Evolutionary conservation across 179 eudicot genomes (phyloP).

Genomic region (Carnegiea gigantea): DNA sequence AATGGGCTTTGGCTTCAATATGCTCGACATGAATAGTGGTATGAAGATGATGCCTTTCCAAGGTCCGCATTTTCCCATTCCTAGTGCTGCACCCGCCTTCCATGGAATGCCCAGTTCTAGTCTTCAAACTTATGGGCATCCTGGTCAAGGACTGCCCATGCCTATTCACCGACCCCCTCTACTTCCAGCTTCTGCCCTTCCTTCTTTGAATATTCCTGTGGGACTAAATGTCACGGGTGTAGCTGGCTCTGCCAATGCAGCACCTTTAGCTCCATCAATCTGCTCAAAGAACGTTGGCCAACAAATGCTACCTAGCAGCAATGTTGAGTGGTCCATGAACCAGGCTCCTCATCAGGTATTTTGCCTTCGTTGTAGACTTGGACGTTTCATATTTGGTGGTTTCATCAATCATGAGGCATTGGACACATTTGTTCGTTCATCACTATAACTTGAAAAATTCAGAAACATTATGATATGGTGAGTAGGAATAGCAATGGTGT

Average conservation of each 20-base stretch:
- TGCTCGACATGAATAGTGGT: constrained; percentile 61
- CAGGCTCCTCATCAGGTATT: constrained; percentile 53
- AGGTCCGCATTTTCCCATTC: constrained; percentile 42
- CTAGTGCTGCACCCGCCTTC: constrained; percentile 40
- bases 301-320: constrained; percentile 32
- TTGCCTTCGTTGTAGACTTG: neutral
- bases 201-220: constrained; percentile 32
- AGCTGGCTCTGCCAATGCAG: constrained; percentile 30
- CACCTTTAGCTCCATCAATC: constrained; percentile 32
- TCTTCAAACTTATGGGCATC: constrained; percentile 51
- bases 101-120: constrained; percentile 53
- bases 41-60: constrained; percentile 53
- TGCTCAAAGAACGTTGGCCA: constrained; percentile 28
- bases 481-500: neutral
- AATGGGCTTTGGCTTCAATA: constrained; percentile 71
- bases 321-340: constrained; percentile 34
- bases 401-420: neutral
- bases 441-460: neutral
- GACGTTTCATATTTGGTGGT: neutral
- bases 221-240: constrained; percentile 31
- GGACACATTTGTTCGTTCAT: neutral
- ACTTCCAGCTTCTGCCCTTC: constrained; percentile 33
- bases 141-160: constrained; percentile 56
- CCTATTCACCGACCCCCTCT: constrained; percentile 43
- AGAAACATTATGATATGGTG: no score